Evolutionary conservation across 2,329 filamentous ascomycete genomes (phyloP).

Genomic region (Lasiodiplodia theobromae): DNA sequence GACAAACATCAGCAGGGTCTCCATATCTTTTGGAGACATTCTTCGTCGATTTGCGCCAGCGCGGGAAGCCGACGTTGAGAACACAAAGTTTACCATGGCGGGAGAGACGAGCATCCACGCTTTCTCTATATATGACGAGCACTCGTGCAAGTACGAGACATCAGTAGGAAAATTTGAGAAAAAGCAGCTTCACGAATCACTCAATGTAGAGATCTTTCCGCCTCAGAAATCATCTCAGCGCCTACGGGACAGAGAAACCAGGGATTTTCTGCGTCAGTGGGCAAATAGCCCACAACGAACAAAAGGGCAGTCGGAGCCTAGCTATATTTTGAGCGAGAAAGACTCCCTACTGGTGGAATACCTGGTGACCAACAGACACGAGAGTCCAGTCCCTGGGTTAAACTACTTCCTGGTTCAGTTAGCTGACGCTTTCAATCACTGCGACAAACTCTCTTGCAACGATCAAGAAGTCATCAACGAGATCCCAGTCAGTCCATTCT

Average conservation of each 20-base stretch:
- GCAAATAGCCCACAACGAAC: not conserved
- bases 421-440: not conserved
- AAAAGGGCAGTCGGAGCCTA: not conserved
- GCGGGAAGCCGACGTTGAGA: slow-evolving; percentile 21
- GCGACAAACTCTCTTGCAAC: not conserved
- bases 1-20: slow-evolving; percentile 2
- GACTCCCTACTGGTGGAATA: not conserved
- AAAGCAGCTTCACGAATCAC: not conserved
- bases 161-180: not conserved
- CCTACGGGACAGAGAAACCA: not conserved
- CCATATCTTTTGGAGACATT: slow-evolving; percentile 12
- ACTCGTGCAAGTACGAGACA: not conserved
- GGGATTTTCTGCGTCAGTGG: not conserved
- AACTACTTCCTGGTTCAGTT: not conserved
- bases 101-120: slow-evolving; percentile 39
- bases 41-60: slow-evolving; percentile 27
- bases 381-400: not conserved
- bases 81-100: slow-evolving; percentile 37
- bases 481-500: slow-evolving; percentile 14
- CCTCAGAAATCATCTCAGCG: not conserved
- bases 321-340: not conserved
- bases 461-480: not conserved
- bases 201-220: not conserved
- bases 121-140: not conserved
- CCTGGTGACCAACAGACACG: not conserved